A percentile compares a stretch with the other conserved stretches of the same genome.
Evolutionary conservation across 2,329 filamentous ascomycete species (phyloP).

Genomic region (Davidsoniella virescens): DNA sequence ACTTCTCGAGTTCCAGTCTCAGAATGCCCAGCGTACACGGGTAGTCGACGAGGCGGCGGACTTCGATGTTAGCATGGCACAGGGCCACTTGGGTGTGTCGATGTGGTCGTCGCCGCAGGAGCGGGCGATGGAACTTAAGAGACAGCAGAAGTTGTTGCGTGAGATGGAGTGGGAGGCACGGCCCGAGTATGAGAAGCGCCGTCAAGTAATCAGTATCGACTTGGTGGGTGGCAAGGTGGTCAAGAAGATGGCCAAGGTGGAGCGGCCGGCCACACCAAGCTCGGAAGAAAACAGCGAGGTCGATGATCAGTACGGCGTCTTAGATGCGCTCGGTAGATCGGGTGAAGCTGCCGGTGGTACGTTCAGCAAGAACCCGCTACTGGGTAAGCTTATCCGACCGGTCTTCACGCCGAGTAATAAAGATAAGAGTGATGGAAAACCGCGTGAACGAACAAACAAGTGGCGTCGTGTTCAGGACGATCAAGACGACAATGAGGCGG

Average conservation of each 20-base stretch:
- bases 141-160: constrained; percentile 66
- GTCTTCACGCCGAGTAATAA: constrained; percentile 36
- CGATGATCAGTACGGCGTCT: constrained; percentile 18
- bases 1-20: constrained; percentile 65
- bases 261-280: constrained; percentile 39
- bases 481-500: constrained; percentile 37
- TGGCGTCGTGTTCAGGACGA: constrained; percentile 49
- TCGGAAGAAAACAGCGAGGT: constrained; percentile 24
- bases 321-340: constrained; percentile 8
- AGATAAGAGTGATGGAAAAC: constrained; percentile 26
- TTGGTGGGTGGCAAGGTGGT: constrained; percentile 63
- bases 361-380: constrained; percentile 53
- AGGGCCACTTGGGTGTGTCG: constrained; percentile 32
- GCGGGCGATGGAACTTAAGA: constrained; percentile 65
- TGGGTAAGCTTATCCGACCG: constrained; percentile 49
- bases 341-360: constrained; percentile 30
- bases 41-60: constrained; percentile 70
- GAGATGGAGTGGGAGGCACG: constrained; percentile 76
- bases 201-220: constrained; percentile 72
- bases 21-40: constrained; percentile 70
- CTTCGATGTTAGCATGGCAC: constrained; percentile 34
- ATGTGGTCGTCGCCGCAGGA: constrained; percentile 79
- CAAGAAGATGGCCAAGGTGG: constrained; percentile 48
- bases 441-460: constrained; percentile 22
- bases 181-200: constrained; percentile 79